A percentile compares a stretch with the other conserved stretches of the same genome.
Evolutionary conservation across 306 rosid genomes (phyloP).

Genomic region (Betula pendula): DNA sequence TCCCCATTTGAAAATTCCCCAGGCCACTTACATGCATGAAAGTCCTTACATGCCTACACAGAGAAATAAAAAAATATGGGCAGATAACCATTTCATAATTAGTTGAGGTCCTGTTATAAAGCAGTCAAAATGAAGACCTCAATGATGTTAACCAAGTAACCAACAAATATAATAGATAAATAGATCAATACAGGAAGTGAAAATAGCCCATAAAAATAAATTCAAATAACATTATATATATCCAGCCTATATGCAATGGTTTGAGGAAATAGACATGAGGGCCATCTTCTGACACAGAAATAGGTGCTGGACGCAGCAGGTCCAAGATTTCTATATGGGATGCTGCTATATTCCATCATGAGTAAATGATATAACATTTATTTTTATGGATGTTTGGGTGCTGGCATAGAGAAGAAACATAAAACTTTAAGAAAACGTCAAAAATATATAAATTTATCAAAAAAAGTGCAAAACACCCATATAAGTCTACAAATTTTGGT

Average conservation of each 20-base stretch:
- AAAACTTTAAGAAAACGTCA: neutral
- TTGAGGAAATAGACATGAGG: neutral
- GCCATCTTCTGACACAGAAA: neutral
- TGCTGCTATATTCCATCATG: neutral
- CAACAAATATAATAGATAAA: neutral
- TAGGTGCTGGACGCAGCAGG: neutral
- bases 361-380: neutral
- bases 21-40: conserved; percentile 86
- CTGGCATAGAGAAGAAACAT: neutral
- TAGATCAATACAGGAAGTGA: neutral
- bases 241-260: neutral
- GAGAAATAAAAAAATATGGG: neutral
- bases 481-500: neutral
- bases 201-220: conserved; percentile 6
- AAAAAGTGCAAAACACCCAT: conserved; percentile 1
- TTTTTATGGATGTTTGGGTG: neutral
- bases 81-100: conserved; percentile 14
- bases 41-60: conserved; percentile 80
- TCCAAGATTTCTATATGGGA: neutral
- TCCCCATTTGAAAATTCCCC: conserved; percentile 62
- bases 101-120: conserved; percentile 4
- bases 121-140: neutral
- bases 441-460: neutral
- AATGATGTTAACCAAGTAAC: neutral
- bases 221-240: too few relatives aligned